A percentile compares a stretch with the other conserved stretches of the same genome.
These are phyloP conservation scores for Artomyces pyxidatus DNA, from an alignment of 768 basidiomycete genomes.

Conservation along the genomic window DNA sequence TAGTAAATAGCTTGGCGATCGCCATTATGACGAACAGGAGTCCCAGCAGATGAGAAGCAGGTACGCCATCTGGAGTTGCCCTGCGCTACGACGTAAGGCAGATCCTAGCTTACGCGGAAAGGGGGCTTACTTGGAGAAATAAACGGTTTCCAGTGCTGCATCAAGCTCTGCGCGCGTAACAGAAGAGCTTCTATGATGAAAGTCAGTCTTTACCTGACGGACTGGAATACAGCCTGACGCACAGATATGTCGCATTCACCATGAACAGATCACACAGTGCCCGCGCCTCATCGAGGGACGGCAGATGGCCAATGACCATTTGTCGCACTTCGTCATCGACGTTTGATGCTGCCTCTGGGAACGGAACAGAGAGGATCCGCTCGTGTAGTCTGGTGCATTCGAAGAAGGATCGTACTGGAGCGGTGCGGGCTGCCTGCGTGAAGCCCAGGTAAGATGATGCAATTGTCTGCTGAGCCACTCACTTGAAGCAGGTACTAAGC, in stretches of 20 bases:
- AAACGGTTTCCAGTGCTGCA: slow-evolving; percentile 44
- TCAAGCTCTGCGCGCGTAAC: slow-evolving; percentile 49
- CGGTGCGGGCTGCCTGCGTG: not conserved
- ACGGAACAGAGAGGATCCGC: slow-evolving; percentile 12
- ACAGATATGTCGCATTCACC: slow-evolving; percentile 46
- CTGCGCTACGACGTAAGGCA: slow-evolving; percentile 17
- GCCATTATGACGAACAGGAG: slow-evolving; percentile 62
- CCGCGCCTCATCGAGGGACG: slow-evolving; percentile 50
- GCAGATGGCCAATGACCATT: slow-evolving; percentile 42
- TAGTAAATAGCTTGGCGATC: slow-evolving; percentile 57
- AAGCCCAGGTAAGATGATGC: not conserved
- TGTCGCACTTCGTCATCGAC: slow-evolving; percentile 23
- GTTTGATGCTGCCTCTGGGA: slow-evolving; percentile 14
- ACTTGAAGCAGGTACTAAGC: slow-evolving; percentile 46
- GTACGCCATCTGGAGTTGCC: slow-evolving; percentile 26
- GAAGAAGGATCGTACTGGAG: slow-evolving; percentile 9
- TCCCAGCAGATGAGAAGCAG: slow-evolving; percentile 45
- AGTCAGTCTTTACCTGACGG: not conserved
- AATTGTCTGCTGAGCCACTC: not conserved
- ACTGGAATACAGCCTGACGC: slow-evolving; percentile 16
- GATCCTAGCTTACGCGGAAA: not conserved
- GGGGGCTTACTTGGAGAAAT: slow-evolving; percentile 40
- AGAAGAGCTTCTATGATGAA: slow-evolving; percentile 39
- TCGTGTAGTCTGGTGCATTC: slow-evolving; percentile 10
- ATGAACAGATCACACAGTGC: slow-evolving; percentile 58